phyloP scores from a whole-genome alignment of 2,329 filamentous ascomycete species.

The Apiospora aurea region DNA sequence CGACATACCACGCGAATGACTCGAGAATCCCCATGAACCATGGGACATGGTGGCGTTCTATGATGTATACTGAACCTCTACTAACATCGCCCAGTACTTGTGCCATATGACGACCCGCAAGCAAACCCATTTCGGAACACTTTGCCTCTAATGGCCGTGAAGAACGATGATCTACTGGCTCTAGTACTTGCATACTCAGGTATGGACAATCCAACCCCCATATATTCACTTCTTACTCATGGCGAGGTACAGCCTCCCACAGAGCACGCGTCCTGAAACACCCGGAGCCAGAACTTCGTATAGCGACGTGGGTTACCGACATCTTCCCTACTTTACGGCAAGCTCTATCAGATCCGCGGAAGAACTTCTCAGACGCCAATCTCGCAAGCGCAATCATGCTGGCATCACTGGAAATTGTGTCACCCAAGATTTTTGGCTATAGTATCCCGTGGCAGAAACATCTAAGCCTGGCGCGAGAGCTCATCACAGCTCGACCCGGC shows the following conservation, averaged over 20 bases:
- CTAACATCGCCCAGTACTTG: conserved; percentile 48
- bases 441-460: conserved; percentile 83
- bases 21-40: conserved; percentile 34
- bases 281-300: conserved; percentile 76
- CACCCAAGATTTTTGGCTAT: conserved; percentile 81
- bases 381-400: conserved; percentile 87
- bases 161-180: conserved; percentile 75
- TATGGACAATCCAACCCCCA: conserved; percentile 32
- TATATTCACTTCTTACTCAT: conserved; percentile 28
- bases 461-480: conserved; percentile 75
- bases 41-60: not conserved
- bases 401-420: conserved; percentile 82
- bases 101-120: conserved; percentile 58
- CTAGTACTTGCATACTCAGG: conserved; percentile 79
- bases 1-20: not conserved
- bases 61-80: not conserved
- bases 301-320: conserved; percentile 80
- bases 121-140: conserved; percentile 61
- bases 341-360: conserved; percentile 66
- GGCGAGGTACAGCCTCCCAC: conserved; percentile 67
- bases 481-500: conserved; percentile 69
- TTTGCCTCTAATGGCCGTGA: conserved; percentile 68
- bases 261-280: conserved; percentile 77
- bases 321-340: conserved; percentile 77
- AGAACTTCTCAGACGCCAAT: conserved; percentile 74